Evolutionary conservation across 306 rosid species (phyloP).

Genomic region (Hippophae rhamnoides): DNA sequence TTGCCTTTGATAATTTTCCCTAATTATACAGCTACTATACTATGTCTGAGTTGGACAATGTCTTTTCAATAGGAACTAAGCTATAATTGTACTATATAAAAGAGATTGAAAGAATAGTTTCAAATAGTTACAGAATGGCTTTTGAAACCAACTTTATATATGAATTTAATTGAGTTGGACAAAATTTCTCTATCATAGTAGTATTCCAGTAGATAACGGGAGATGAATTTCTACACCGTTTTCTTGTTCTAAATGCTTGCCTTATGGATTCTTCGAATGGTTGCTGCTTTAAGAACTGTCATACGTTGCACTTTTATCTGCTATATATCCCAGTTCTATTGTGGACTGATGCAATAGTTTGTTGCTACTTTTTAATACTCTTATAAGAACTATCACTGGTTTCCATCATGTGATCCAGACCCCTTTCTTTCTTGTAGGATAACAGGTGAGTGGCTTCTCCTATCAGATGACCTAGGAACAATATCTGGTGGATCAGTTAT

Average conservation of each 20-base stretch:
- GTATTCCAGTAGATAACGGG: constrained; percentile 9
- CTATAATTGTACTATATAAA: not conserved
- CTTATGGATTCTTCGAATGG: not conserved
- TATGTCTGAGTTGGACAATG: not conserved
- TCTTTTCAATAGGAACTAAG: not conserved
- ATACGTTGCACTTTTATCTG: too few relatives aligned
- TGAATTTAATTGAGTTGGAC: not conserved
- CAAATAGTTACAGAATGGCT: constrained; percentile 1
- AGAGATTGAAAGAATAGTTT: constrained; percentile 3
- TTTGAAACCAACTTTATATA: constrained; percentile 5
- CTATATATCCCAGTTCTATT: too few relatives aligned
- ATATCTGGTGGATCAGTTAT: constrained; percentile 39
- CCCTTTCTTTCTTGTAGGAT: constrained; percentile 41
- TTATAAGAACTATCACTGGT: constrained; percentile 9
- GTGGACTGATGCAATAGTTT: too few relatives aligned
- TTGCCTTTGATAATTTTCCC: constrained; percentile 12
- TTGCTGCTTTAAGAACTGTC: too few relatives aligned
- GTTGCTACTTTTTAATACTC: constrained; percentile 7
- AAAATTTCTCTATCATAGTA: constrained; percentile 4
- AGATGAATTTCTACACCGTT: constrained; percentile 11
- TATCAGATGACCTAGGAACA: constrained; percentile 38
- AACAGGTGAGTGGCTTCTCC: constrained; percentile 30
- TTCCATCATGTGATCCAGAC: constrained; percentile 17
- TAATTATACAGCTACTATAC: not conserved
- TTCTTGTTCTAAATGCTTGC: not conserved